Base-by-base conservation (phyloP, 371 early-diverging fungal species). In the Mortierella sp. region DNA sequence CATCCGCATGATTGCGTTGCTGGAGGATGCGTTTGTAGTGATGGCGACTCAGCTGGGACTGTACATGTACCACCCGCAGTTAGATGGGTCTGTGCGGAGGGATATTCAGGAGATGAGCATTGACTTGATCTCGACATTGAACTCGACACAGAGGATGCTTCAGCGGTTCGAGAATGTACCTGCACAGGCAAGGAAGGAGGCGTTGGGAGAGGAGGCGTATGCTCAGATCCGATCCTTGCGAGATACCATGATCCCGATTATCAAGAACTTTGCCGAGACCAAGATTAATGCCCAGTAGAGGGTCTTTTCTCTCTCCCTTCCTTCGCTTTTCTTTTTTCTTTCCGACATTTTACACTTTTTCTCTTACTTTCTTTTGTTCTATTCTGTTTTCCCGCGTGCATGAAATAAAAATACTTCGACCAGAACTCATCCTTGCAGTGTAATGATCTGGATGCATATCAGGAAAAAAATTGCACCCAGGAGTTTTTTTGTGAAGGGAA, bases 101-200 rank as follows among this genome's bases (percentile, higher is more conserved):
- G 84, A 83, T 69, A 78, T 83, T 39, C 84, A 83, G 50, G 84
- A 83, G n/a, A 70, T 75, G 47, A 58, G 76, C 14, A 5, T 76
- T 55, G 84, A 83, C 66, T 31, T 83, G 67, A 64, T 83, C 41
- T 69, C 76, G 71, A 76, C 76, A 5, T 43, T 83, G 61, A 76
- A 70, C 37, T 78, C 84, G 53, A 73, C 70, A 1, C 69, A 70
- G 44, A 52, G 79, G 48, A 83, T 83, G 79, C 47, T 83, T 45
- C 79, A 76, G 41, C 84, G 79, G 64, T 83, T 83, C 43, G 84
- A 83, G 29, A 83, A 83, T 61, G 79, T 83, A 10, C 82, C 82
- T 4, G 68, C 53, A 1, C 70, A 74, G 48, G 73, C 48, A 29
- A 43, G 77, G 44, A 74, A 70, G 66, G 64, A 72, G 16, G 74